Percentiles rank a stretch among this genome's conserved stretches.
Evolutionary conservation across 495 filamentous ascomycete species (phyloP).

Genomic region (Aspergillus ostianus): DNA sequence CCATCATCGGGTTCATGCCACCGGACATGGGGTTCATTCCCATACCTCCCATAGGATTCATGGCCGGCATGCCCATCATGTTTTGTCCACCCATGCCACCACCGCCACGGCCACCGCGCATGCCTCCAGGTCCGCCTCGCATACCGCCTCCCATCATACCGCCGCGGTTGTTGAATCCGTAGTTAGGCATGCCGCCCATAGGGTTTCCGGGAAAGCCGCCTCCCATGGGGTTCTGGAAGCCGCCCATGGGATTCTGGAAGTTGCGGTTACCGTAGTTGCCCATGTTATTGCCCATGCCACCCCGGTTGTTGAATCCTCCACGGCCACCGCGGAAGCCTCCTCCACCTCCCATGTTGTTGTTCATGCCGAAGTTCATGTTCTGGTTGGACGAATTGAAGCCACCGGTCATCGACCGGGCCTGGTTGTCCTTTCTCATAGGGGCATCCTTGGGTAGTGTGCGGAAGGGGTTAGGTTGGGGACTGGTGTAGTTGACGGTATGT

Average conservation of each 20-base stretch:
- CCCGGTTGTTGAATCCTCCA: slow-evolving; percentile 46
- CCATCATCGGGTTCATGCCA: slow-evolving; percentile 55
- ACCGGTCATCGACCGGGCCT: slow-evolving; percentile 30
- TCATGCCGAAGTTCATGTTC: slow-evolving; percentile 36
- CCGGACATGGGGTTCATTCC: slow-evolving; percentile 61
- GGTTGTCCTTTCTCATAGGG: slow-evolving; percentile 69
- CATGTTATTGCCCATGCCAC: slow-evolving; percentile 38
- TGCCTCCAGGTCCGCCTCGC: slow-evolving; percentile 63
- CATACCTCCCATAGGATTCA: slow-evolving; percentile 59
- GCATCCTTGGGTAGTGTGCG: slow-evolving; percentile 89
- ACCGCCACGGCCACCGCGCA: slow-evolving; percentile 67
- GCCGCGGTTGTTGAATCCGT: slow-evolving; percentile 61
- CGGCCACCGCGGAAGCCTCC: slow-evolving; percentile 51
- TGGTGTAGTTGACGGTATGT: slow-evolving; percentile 70
- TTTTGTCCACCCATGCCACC: slow-evolving; percentile 52
- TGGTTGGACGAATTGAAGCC: slow-evolving; percentile 29
- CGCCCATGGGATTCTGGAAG: slow-evolving; percentile 55
- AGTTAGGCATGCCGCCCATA: slow-evolving; percentile 59
- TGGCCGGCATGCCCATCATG: slow-evolving; percentile 54
- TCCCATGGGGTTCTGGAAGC: slow-evolving; percentile 57
- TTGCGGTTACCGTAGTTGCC: slow-evolving; percentile 47
- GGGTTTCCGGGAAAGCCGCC: slow-evolving; percentile 57
- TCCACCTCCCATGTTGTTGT: slow-evolving; percentile 33
- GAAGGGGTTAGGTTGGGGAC: slow-evolving; percentile 80
- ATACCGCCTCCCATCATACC: slow-evolving; percentile 65